A percentile compares a stretch with the other conserved stretches of the same genome.
Evolutionary conservation across 441 rosid species (phyloP).

Genomic region (Populus hybrid): DNA sequence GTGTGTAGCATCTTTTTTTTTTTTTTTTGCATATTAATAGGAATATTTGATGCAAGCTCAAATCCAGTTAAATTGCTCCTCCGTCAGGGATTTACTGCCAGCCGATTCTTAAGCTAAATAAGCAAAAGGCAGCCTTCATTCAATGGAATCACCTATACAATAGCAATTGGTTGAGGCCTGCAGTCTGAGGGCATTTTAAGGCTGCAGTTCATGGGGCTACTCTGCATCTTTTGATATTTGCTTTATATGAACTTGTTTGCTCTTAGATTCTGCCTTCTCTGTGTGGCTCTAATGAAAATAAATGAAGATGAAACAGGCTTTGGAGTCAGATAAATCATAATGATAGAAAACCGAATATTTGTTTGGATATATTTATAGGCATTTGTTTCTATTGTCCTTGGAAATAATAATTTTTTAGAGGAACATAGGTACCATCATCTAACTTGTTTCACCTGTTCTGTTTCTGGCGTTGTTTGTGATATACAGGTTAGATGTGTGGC

Average conservation of each 20-base stretch:
- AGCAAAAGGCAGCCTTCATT: background rate
- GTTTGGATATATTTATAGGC: background rate
- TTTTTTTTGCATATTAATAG: background rate
- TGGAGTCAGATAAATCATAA: too few species aligned
- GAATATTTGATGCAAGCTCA: background rate
- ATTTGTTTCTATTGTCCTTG: background rate
- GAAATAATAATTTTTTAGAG: background rate
- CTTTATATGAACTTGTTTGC: background rate
- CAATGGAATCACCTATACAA: background rate
- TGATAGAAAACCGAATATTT: background rate
- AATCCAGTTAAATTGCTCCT: background rate
- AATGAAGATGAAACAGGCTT: too few species aligned
- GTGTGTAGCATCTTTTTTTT: background rate
- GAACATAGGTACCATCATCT: background rate
- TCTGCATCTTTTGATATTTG: background rate
- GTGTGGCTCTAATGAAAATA: too few species aligned
- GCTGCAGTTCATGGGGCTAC: background rate
- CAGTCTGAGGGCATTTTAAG: background rate
- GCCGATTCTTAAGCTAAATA: background rate
- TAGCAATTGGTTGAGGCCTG: background rate
- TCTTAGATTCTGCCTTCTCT: background rate
- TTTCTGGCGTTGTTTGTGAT: background rate
- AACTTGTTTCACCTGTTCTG: background rate
- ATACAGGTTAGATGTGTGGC: constrained; percentile 88
- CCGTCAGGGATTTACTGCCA: background rate